phyloP scores from a whole-genome alignment of 331 rosid species.

The Acacia pycnantha region DNA sequence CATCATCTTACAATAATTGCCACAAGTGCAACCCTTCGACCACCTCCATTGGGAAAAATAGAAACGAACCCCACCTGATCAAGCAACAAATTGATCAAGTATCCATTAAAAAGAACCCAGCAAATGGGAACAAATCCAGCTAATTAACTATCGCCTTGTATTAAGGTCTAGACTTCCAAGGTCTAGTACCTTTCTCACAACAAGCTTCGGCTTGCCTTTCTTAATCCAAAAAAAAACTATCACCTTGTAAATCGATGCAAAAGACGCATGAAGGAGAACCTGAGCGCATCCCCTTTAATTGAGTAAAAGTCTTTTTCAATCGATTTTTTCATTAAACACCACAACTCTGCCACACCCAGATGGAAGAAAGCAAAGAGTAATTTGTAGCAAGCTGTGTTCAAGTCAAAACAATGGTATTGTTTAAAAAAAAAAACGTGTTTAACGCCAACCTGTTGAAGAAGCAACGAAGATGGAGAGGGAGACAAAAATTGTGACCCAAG shows the following conservation, averaged over 20 bases:
- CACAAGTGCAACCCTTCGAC: constrained; percentile 26
- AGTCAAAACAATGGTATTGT: no score
- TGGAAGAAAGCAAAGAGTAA: background rate
- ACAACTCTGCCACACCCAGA: constrained; percentile 8
- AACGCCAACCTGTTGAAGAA: no score
- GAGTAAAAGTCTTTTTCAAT: background rate
- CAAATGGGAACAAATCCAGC: constrained; percentile 19
- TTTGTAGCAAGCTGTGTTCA: background rate
- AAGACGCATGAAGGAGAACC: constrained; percentile 26
- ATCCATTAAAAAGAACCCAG: constrained; percentile 2
- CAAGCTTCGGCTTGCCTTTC: no score
- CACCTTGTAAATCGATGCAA: constrained; percentile 29
- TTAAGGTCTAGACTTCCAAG: no score
- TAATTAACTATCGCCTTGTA: no score
- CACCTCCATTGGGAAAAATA: constrained; percentile 36
- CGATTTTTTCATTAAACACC: constrained; percentile 10
- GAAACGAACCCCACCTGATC: constrained; percentile 19
- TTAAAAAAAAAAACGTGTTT: no score
- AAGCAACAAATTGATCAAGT: constrained; percentile 31
- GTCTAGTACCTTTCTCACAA: no score
- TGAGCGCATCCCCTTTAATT: background rate
- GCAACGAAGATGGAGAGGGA: no score
- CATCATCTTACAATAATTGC: background rate
- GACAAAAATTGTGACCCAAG: no score
- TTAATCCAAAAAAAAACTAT: no score